Base-by-base conservation (phyloP, 192 early-diverging fungal species). In the Coemansia sp. region DNA sequence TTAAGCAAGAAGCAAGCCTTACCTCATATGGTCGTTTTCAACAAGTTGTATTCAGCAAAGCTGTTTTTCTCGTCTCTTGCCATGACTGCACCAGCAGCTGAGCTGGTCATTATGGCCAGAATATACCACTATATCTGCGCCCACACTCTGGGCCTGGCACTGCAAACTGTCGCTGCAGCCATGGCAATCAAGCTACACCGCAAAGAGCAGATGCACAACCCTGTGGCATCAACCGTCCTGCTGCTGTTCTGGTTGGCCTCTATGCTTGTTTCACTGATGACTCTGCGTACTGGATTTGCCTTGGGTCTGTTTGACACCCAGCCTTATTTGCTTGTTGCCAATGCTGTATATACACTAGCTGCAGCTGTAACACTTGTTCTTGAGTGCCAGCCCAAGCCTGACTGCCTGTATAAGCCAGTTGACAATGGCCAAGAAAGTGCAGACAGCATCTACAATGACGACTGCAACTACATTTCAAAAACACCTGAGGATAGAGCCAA, bases 211-310 rank as follows among this genome's bases (percentile, higher is more conserved):
- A 19, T 60, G 21, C 35, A 19, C 32, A 71, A 54, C 56, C 61
- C 45, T 10, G 42, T 69, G 0, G 65, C 62, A 7, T 73, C 70
- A 3, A 69, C 70, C 0, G 24, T 25, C 14, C 56, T 73, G 21
- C 54, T 73, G 60, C 70, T 79, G 12, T 79, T 69, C 57, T 79
- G 76, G 76, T 56, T 79, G 28, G 52, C 50, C 8, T 53, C 68
- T 1, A 33, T 44, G 6, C 16, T 71, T 23, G 29, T 64, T 0
- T 42, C 61, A 18, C 51, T 70, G n/a, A 61, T 77, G 54, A 50
- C 57, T 4, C 43, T 77, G 56, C 74, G 74, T 23, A 64, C 70
- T 0, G 31, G 42, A 8, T 12, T 70, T 5, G 21, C 60, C 1
- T 44, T 53, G 44, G 58, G 31, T 16, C 19, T 50, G 25, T 30